phyloP scores from a whole-genome alignment of 1,139 yeast species.

The Blastobotrys arbuscula region DNA sequence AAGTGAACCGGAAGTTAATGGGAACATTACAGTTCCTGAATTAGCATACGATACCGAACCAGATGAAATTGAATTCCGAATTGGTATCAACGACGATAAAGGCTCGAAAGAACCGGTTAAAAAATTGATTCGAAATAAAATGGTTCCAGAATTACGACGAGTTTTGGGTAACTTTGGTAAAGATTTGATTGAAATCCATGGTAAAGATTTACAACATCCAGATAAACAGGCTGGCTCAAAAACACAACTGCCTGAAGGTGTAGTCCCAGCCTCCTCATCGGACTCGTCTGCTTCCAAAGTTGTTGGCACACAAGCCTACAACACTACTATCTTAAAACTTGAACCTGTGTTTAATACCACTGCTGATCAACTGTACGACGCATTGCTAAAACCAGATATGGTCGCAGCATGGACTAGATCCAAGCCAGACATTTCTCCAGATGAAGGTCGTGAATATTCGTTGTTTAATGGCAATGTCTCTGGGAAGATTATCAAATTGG shows the following conservation, averaged over 20 bases:
- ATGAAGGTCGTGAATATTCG: conserved; percentile 57
- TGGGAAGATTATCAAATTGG: conserved; percentile 61
- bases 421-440: conserved; percentile 56
- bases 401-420: conserved; percentile 90
- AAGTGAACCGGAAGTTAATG: conserved; percentile 42
- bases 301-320: conserved; percentile 47
- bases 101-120: conserved; percentile 48
- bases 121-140: conserved; percentile 47
- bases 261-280: conserved; percentile 23
- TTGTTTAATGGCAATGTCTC: conserved; percentile 86
- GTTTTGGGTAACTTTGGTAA: conserved; percentile 61
- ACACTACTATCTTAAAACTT: conserved; percentile 72
- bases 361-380: conserved; percentile 74
- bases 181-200: conserved; percentile 70
- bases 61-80: conserved; percentile 79
- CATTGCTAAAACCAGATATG: conserved; percentile 69
- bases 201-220: conserved; percentile 81
- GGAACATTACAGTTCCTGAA: conserved; percentile 81
- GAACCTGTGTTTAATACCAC: conserved; percentile 82
- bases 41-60: conserved; percentile 88
- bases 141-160: conserved; percentile 66
- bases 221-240: conserved; percentile 49
- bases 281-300: conserved; percentile 31
- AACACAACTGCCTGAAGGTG: conserved; percentile 11
- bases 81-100: conserved; percentile 54